phyloP scores from a whole-genome alignment of 148 eudicot species.

The Oxyria digyna region DNA sequence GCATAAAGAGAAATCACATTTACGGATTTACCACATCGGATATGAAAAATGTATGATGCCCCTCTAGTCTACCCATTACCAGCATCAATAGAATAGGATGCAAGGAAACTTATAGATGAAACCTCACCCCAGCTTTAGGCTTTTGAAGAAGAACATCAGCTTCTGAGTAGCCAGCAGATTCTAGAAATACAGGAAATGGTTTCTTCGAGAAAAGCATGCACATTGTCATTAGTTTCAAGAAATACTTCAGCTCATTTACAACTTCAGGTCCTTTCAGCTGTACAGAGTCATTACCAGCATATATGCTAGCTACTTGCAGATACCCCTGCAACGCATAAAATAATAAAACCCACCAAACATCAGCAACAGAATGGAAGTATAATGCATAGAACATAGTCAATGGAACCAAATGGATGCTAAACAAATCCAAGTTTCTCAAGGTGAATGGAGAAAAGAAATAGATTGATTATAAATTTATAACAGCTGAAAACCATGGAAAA shows the following conservation, averaged over 20 bases:
- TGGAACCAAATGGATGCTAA: not conserved
- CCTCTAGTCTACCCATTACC: not conserved
- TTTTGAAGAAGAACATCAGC: slow-evolving; percentile 83
- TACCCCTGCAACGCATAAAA: slow-evolving; percentile 50
- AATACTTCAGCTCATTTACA: slow-evolving; percentile 47
- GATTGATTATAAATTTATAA: not conserved
- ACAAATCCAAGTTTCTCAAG: not conserved
- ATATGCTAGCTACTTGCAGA: slow-evolving; percentile 65
- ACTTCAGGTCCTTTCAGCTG: slow-evolving; percentile 62
- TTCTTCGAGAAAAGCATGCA: slow-evolving; percentile 89
- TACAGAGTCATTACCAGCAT: slow-evolving; percentile 66
- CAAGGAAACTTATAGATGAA: not conserved
- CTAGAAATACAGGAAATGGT: slow-evolving; percentile 87
- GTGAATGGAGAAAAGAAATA: not conserved
- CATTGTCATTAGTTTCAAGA: slow-evolving; percentile 47
- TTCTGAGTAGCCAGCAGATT: slow-evolving; percentile 63
- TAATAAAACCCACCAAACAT: not conserved
- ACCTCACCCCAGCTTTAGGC: slow-evolving; percentile 87
- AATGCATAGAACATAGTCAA: not conserved
- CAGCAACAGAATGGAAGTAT: not conserved
- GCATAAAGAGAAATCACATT: not conserved
- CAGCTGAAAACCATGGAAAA: not conserved
- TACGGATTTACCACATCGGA: not conserved
- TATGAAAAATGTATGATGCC: not conserved
- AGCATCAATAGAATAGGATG: not conserved